A percentile compares a stretch with the other conserved stretches of the same genome.
phyloP scores from a whole-genome alignment of 1,139 yeast genomes.

The Sugiyamaella paludigena region DNA sequence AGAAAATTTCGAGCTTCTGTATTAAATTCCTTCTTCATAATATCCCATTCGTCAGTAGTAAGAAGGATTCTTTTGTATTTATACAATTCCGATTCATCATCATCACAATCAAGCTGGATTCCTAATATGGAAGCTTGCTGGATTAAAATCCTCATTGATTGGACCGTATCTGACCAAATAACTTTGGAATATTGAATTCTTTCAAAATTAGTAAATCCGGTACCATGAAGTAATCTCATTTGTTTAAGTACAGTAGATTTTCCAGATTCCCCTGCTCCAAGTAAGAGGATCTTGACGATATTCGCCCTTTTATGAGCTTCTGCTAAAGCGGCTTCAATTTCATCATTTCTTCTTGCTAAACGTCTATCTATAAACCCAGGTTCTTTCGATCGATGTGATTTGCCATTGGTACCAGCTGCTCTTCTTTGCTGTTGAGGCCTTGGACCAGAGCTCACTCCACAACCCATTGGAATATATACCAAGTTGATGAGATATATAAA shows the following conservation, averaged over 20 bases:
- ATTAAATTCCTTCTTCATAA: constrained; percentile 11
- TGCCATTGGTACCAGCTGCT: no score
- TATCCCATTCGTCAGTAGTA: constrained; percentile 16
- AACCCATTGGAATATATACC: neutral
- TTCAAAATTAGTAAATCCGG: constrained; percentile 80
- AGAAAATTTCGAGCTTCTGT: constrained; percentile 11
- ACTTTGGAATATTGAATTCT: constrained; percentile 78
- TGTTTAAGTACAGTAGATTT: constrained; percentile 96
- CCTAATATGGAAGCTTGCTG: constrained; percentile 37
- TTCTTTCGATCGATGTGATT: no score
- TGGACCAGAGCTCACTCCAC: neutral
- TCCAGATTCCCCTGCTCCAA: constrained; percentile 97
- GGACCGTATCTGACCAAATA: constrained; percentile 93
- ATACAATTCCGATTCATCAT: constrained; percentile 17
- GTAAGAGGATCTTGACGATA: constrained; percentile 41
- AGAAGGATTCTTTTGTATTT: constrained; percentile 15
- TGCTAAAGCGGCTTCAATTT: constrained; percentile 63
- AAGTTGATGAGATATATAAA: no score
- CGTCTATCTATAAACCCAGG: constrained; percentile 1
- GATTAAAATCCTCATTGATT: constrained; percentile 79
- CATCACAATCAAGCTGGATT: constrained; percentile 27
- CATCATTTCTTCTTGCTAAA: constrained; percentile 47
- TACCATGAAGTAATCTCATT: constrained; percentile 78
- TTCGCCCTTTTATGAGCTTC: constrained; percentile 49
- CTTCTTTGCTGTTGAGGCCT: no score